phyloP scores from a whole-genome alignment of 2,329 filamentous ascomycete genomes.

The Mycogone perniciosa region DNA sequence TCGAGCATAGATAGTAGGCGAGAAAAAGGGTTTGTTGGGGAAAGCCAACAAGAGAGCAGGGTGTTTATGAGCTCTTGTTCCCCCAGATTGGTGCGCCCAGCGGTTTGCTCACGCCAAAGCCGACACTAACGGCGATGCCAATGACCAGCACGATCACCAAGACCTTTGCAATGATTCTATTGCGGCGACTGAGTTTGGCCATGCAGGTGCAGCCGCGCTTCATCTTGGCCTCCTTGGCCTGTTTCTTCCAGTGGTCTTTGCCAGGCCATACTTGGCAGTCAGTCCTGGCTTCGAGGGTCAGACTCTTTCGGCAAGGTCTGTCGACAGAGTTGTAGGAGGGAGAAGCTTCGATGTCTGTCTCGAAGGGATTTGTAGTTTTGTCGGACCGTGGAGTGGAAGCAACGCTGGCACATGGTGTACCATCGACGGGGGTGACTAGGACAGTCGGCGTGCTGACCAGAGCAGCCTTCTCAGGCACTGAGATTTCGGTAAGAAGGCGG shows the following conservation, averaged over 20 bases:
- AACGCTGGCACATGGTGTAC: constrained; percentile 28
- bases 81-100: constrained; percentile 54
- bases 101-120: constrained; percentile 56
- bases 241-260: constrained; percentile 53
- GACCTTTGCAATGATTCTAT: constrained; percentile 49
- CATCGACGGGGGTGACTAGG: constrained; percentile 17
- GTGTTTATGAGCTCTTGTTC: constrained; percentile 14
- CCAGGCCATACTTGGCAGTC: constrained; percentile 56
- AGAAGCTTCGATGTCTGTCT: constrained; percentile 52
- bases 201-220: constrained; percentile 48
- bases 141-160: constrained; percentile 46
- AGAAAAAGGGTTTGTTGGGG: neutral
- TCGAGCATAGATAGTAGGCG: neutral
- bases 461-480: constrained; percentile 16
- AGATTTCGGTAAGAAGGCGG: constrained; percentile 4
- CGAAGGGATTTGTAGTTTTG: constrained; percentile 42
- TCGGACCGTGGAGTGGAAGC: constrained; percentile 40
- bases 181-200: constrained; percentile 47
- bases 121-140: constrained; percentile 48
- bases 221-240: constrained; percentile 51
- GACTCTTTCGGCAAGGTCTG: constrained; percentile 25
- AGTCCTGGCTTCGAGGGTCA: constrained; percentile 27
- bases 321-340: constrained; percentile 31
- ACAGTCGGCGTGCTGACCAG: constrained; percentile 21
- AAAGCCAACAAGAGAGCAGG: neutral